Evolutionary conservation across 768 basidiomycete genomes (phyloP).

Genomic region (Chalciporus pseudorubinellus): DNA sequence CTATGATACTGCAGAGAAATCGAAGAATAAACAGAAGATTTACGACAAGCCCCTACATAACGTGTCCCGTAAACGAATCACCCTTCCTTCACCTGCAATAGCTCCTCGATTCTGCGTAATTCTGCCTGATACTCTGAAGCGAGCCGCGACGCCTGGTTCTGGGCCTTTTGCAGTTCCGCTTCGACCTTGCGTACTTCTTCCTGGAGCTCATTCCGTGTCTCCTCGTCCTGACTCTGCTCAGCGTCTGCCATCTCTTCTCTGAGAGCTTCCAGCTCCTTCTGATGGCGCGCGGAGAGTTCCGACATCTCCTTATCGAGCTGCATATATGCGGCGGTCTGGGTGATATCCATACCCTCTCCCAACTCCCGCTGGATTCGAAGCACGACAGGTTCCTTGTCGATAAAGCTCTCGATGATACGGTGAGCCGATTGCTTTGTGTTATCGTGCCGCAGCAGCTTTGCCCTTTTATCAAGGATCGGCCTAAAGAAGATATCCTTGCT

Average conservation of each 20-base stretch:
- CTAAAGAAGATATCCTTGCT: constrained; percentile 46
- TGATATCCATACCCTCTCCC: constrained; percentile 44
- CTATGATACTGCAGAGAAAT: constrained; percentile 1
- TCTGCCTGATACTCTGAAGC: constrained; percentile 35
- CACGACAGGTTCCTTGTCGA: constrained; percentile 39
- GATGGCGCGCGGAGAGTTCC: constrained; percentile 44
- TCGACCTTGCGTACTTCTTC: constrained; percentile 36
- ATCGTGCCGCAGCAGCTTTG: constrained; percentile 42
- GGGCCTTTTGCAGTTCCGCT: constrained; percentile 26
- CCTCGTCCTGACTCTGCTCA: constrained; percentile 43
- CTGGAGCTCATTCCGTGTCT: constrained; percentile 44
- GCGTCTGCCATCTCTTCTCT: constrained; percentile 48
- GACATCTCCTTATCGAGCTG: constrained; percentile 51
- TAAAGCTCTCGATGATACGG: constrained; percentile 41
- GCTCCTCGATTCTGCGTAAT: constrained; percentile 34
- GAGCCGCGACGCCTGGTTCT: constrained; percentile 30
- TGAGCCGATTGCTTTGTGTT: constrained; percentile 44
- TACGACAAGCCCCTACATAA: constrained; percentile 28
- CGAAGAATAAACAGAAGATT: constrained; percentile 12
- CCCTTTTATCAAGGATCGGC: constrained; percentile 45
- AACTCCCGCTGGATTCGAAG: constrained; percentile 57
- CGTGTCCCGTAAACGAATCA: constrained; percentile 13
- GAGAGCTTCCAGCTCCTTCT: constrained; percentile 46
- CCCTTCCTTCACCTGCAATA: constrained; percentile 30
- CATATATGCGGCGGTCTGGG: constrained; percentile 52